Base-by-base conservation (phyloP, 2,329 filamentous ascomycete genomes). In the Xylaria sp. region DNA sequence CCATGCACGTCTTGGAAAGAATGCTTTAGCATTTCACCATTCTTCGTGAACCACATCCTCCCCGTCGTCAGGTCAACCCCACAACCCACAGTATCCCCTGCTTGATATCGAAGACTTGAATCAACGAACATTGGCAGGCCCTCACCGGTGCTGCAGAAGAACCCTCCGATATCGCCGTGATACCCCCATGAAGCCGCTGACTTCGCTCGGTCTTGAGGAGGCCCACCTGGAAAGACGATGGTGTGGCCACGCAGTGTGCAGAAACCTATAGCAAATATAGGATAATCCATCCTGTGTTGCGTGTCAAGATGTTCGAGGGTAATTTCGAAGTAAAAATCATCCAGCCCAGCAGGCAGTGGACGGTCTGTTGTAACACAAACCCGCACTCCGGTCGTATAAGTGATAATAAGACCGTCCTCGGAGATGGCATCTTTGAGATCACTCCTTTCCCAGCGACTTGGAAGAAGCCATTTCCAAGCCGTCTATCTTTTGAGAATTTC, bases 291-390 rank as follows among this genome's bases (percentile, higher is more conserved):
- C 18, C 8, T 33, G 28, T 12, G 25, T 7, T 28, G 41, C 20
- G 57, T 23, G 18, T 49, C 25, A 20, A 48, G 15, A n/a, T 18
- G 23, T 33, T 60, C 43, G 18, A 3, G 18, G 25, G 57, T 60
- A 18, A 60, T 48, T 36, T 60, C 57, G 57, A 60, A 60, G 43
- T 60, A 60, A n/a, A 60, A 60, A 23, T 60, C 43, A 60, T 60
- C 57, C 13, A 60, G 18, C 4, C 57, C 57, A 28, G 43, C 46
- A 9, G 58, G 58, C 15, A 61, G 46, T n/a, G 58, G 58, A 41
- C 58, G 43, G 6, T 61, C 46, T 36, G 43, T 51, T 39, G 46
- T 61, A 20, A 61, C 58, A 25, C 43, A 61, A 18, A 51, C 5
- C 18, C 43, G 25, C 10, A 1, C 8, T 5, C 33, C 31, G 4